Evolutionary conservation across 805 yeast species (phyloP), one percentile per base, ranked within the genome.

Genomic region (Candida sonorensis): DNA sequence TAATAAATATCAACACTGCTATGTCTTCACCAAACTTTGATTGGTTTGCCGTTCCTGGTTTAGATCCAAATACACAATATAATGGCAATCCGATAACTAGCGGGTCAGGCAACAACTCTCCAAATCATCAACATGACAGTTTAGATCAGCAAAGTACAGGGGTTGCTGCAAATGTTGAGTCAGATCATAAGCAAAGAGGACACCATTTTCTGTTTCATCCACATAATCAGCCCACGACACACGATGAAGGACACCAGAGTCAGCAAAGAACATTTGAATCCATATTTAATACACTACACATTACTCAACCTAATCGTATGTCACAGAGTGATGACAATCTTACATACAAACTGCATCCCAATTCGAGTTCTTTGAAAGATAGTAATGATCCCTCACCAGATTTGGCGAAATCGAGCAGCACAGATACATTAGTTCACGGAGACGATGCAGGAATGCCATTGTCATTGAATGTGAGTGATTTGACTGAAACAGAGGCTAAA

Each of bases 401-500:
- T 16, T 29, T n/a, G 15, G 26, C 35, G 1, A 41, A 39, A 11
- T 41, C 59, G 2, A 49, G 45, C 19, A 54, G 59, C 23, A 44
- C 52, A 11, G 59, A 54, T 23, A 46, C 53, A 2, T 34, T 53
- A 6, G 34, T 41, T 12, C 34, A 36, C 1, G 45, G 45, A 13
- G 64, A 60, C 24, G 74, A 71, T 28, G 40, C 61, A 7, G 44
- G 60, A 9, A 68, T 77, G 2, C 85, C 88, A 0, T 55, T 82
- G 31, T 73, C 86, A 2, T 58, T 83, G n/a, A 65, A 78, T 2
- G 69, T 74, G 1, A 72, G 69, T 29, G 85, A 85, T 36, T 67
- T 90, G 28, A 72, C 95, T 0, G 67, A 69, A 13, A 82, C 81
- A 35, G 98, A 90, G 56, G 72, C 77, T 10, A 75, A 80, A 47